Evolutionary conservation across 2,329 filamentous ascomycete genomes (phyloP).

Genomic region (Dactylellina cionopaga): DNA sequence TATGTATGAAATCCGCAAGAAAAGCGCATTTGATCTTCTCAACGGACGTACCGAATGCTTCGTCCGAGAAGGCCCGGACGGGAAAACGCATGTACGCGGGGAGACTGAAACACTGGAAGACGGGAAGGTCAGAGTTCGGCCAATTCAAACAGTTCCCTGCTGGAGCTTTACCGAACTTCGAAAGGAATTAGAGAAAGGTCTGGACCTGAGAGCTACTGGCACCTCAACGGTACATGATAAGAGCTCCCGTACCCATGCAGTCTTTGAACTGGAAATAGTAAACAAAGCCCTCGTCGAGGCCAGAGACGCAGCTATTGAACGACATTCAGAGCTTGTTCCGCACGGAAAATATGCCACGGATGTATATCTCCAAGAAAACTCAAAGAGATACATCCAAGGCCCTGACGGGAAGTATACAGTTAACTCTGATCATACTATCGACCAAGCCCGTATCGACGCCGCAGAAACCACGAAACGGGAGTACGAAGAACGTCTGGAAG

Average conservation of each 20-base stretch:
- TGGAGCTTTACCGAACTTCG: conserved; percentile 60
- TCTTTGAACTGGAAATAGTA: conserved; percentile 63
- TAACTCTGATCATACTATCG: conserved; percentile 59
- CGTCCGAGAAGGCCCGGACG: conserved; percentile 62
- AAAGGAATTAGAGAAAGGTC: conserved; percentile 57
- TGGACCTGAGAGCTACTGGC: conserved; percentile 59
- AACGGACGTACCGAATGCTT: conserved; percentile 61
- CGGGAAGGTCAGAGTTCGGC: conserved; percentile 62
- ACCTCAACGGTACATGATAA: conserved; percentile 63
- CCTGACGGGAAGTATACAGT: conserved; percentile 59
- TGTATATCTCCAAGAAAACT: conserved; percentile 61
- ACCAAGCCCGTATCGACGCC: conserved; percentile 61
- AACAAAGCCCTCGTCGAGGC: conserved; percentile 60
- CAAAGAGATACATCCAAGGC: conserved; percentile 57
- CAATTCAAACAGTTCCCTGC: conserved; percentile 60
- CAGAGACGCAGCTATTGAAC: conserved; percentile 61
- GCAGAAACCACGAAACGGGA: conserved; percentile 61
- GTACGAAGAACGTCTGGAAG: conserved; percentile 59
- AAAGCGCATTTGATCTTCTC: conserved; percentile 62
- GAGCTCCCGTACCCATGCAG: conserved; percentile 63
- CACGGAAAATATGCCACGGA: conserved; percentile 63
- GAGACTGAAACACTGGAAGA: conserved; percentile 61
- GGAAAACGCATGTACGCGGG: conserved; percentile 62
- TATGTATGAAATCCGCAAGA: conserved; percentile 62
- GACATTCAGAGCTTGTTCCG: conserved; percentile 63